Base-by-base conservation (phyloP, 495 filamentous ascomycete genomes). In the Neurospora tetraspora region DNA sequence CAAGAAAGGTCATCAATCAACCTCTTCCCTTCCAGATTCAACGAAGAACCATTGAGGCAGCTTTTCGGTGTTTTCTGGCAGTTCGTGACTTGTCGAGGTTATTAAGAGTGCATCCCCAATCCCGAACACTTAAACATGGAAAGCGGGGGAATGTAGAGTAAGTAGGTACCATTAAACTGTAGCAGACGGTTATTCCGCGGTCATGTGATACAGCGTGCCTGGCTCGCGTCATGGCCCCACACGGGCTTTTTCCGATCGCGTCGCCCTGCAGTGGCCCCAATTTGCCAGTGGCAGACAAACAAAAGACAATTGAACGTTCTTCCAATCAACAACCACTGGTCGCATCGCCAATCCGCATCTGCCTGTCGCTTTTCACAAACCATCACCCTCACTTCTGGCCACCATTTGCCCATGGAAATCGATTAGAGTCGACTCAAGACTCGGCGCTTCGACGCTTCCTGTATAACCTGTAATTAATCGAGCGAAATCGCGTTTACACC, bases 161-260 rank as follows among this genome's bases (percentile, higher is more conserved):
- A 34, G 31, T 31, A 31, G 31, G 31, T 34, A 34, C 31, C 42
- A 45, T 45, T 20, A 45, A 45, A 45, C 43, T 45, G 45, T 53
- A 27, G 10, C 9, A 27, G 4, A 12, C 12, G 11, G 47, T 27
- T 12, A 23, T 61, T 36, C 14, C 27, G 16, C 53, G 53, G 76
- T 79, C 78, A 79, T 74, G 76, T 79, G 78, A 73, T 69, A 42
- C 23, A 65, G 53, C 78, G 78, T 59, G 78, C 72, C 43, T 78
- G 75, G 72, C 71, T 79, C 78, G 78, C 78, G 78, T 79, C 72
- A 43, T 74, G 68, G 68, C 8, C 43, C 42, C 75, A 71, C 75
- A 69, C 31, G 23, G 69, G 65, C 39, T 27, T 76, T 76, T 76
- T 76, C 47, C 65, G 72, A 71, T 69, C 76, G 77, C 76, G 76